Percentiles rank a stretch among this genome's conserved stretches.
Conservation (phyloP, 208 protist species). For the Crithidia acanthocephali region DNA sequence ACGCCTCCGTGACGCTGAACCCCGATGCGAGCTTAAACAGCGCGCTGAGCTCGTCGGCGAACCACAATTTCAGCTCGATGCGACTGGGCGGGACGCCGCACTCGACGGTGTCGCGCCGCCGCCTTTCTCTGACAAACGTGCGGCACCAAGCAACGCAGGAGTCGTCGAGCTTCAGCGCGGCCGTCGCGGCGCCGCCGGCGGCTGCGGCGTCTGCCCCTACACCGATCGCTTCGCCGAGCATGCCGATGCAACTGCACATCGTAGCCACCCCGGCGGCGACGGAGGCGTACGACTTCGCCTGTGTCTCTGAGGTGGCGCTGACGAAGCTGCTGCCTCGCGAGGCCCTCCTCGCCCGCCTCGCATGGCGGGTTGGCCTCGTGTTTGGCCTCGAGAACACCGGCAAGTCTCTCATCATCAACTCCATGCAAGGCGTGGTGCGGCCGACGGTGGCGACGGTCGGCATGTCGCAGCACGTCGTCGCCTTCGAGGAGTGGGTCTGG, state of each 20-base stretch:
- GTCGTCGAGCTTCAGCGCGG: background rate
- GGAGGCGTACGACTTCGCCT: slow-evolving; percentile 59
- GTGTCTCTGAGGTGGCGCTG: slow-evolving; percentile 63
- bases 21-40: background rate
- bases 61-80: too few species aligned
- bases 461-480: slow-evolving; percentile 68
- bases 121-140: slow-evolving; percentile 7
- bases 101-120: slow-evolving; percentile 11
- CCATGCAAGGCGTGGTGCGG: slow-evolving; percentile 60
- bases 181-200: background rate
- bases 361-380: slow-evolving; percentile 71
- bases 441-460: slow-evolving; percentile 82
- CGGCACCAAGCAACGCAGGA: slow-evolving; percentile 5
- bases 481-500: slow-evolving; percentile 88
- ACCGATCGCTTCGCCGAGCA: background rate
- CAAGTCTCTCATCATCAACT: slow-evolving; percentile 85
- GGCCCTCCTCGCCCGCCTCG: slow-evolving; percentile 49
- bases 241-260: background rate
- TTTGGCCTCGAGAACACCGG: slow-evolving; percentile 84
- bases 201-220: background rate
- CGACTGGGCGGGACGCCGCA: background rate
- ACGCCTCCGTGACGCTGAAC: background rate
- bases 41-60: background rate
- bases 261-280: background rate
- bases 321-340: slow-evolving; percentile 77